These are phyloP conservation scores for Rasamsonia emersonii DNA, from an alignment of 2,329 filamentous ascomycete genomes.

Conservation along the genomic window DNA sequence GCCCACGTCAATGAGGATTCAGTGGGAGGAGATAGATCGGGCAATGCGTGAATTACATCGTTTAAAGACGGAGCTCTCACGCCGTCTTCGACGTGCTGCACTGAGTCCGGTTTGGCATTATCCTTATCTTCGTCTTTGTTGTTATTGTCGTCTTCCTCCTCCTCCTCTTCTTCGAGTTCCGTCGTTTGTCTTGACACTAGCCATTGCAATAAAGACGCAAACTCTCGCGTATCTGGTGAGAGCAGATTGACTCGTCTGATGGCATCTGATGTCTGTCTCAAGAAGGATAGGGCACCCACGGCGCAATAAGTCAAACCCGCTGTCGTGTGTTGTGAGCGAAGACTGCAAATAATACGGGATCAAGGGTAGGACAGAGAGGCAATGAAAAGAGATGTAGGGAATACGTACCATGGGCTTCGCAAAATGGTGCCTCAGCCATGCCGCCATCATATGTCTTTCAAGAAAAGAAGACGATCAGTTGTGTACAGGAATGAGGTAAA, in stretches of 20 bases:
- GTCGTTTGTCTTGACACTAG: conserved; percentile 57
- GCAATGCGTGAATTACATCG: conserved; percentile 20
- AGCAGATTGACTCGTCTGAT: conserved; percentile 14
- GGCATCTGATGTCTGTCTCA: conserved; percentile 52
- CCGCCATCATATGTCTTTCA: conserved; percentile 73
- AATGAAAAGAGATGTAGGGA: conserved; percentile 6
- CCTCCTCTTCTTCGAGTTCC: conserved; percentile 43
- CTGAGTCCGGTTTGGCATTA: background rate
- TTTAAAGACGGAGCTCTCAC: conserved; percentile 12
- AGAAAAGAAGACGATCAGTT: conserved; percentile 20
- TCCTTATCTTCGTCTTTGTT: conserved; percentile 10
- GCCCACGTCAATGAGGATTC: conserved; percentile 42
- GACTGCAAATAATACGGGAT: background rate
- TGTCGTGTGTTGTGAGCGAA: conserved; percentile 29
- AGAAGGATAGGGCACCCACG: conserved; percentile 64
- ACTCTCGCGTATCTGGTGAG: conserved; percentile 19
- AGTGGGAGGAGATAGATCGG: conserved; percentile 14
- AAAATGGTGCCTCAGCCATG: conserved; percentile 65
- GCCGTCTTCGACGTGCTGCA: background rate
- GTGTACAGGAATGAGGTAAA: background rate
- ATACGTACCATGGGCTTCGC: conserved; percentile 70
- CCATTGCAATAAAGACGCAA: conserved; percentile 42
- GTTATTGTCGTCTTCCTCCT: conserved; percentile 36
- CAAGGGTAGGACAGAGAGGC: conserved; percentile 5
- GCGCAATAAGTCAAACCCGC: conserved; percentile 89